Evolutionary conservation across 768 basidiomycete genomes (phyloP).

Genomic region (Phaffia tasmanica): DNA sequence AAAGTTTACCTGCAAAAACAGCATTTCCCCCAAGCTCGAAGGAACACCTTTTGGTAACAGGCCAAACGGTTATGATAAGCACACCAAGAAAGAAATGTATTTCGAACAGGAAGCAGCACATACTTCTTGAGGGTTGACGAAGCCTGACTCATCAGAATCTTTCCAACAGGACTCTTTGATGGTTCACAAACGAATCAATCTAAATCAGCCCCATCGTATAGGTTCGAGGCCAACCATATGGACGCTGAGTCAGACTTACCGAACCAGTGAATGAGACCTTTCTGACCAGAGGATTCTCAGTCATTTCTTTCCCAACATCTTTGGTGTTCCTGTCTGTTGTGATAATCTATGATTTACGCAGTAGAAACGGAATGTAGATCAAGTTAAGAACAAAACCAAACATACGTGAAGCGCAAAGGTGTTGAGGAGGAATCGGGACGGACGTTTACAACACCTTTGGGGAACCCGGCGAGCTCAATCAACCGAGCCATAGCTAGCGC

Average conservation of each 20-base stretch:
- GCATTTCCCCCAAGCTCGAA: constrained; percentile 89
- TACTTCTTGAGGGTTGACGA: constrained; percentile 74
- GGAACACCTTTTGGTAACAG: constrained; percentile 45
- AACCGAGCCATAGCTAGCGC: constrained; percentile 50
- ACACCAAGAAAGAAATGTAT: constrained; percentile 11
- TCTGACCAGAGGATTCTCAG: constrained; percentile 69
- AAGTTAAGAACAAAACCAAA: no score
- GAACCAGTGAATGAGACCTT: constrained; percentile 91
- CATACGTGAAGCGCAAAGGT: no score
- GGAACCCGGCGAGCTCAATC: constrained; percentile 68
- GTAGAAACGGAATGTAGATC: no score
- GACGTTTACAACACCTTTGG: constrained; percentile 88
- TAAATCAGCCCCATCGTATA: neutral
- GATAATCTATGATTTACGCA: constrained; percentile 35
- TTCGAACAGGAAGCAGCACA: constrained; percentile 26
- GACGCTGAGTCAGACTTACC: neutral
- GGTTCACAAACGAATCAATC: neutral
- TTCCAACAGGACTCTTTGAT: constrained; percentile 51
- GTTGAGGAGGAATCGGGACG: constrained; percentile 27
- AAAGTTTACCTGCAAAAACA: constrained; percentile 59
- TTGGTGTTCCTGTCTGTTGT: constrained; percentile 72
- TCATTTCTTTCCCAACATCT: constrained; percentile 89
- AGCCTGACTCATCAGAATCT: constrained; percentile 59
- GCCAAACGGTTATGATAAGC: neutral
- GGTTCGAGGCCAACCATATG: neutral